These are phyloP conservation scores for Clavispora asparagi DNA, from an alignment of 805 yeast species.

Conservation along the genomic window DNA sequence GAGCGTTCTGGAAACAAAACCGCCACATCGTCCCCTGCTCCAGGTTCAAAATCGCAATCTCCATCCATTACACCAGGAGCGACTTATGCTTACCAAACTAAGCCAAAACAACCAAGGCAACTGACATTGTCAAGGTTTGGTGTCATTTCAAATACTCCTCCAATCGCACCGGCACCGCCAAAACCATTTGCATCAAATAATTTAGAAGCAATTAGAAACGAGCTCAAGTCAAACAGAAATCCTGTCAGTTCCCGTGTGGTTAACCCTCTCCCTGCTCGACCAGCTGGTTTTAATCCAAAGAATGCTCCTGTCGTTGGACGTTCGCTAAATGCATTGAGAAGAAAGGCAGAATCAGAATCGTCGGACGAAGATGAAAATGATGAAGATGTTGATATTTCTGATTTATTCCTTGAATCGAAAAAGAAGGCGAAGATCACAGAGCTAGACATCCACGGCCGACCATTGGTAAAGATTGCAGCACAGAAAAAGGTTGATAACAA, in stretches of 20 bases:
- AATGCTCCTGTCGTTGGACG: slow-evolving; percentile 26
- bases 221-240: slow-evolving; percentile 20
- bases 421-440: slow-evolving; percentile 35
- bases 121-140: slow-evolving; percentile 34
- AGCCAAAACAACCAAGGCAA: slow-evolving; percentile 24
- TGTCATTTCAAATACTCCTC: slow-evolving; percentile 24
- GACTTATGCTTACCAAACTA: slow-evolving; percentile 19
- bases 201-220: slow-evolving; percentile 30
- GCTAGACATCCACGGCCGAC: slow-evolving; percentile 42
- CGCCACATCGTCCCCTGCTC: slow-evolving; percentile 5
- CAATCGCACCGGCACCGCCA: slow-evolving; percentile 34
- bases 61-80: slow-evolving; percentile 6
- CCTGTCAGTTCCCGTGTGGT: slow-evolving; percentile 10
- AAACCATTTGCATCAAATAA: slow-evolving; percentile 24
- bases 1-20: slow-evolving; percentile 29
- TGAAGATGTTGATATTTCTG: slow-evolving; percentile 35
- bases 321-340: slow-evolving; percentile 31
- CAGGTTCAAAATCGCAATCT: slow-evolving; percentile 12
- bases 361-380: slow-evolving; percentile 30
- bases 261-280: slow-evolving; percentile 47
- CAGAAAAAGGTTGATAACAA: slow-evolving; percentile 29
- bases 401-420: slow-evolving; percentile 33
- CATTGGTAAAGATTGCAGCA: slow-evolving; percentile 18
- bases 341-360: slow-evolving; percentile 26
- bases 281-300: slow-evolving; percentile 48